Conservation (phyloP, 345 rosid species). For the Euclidium syriacum region DNA sequence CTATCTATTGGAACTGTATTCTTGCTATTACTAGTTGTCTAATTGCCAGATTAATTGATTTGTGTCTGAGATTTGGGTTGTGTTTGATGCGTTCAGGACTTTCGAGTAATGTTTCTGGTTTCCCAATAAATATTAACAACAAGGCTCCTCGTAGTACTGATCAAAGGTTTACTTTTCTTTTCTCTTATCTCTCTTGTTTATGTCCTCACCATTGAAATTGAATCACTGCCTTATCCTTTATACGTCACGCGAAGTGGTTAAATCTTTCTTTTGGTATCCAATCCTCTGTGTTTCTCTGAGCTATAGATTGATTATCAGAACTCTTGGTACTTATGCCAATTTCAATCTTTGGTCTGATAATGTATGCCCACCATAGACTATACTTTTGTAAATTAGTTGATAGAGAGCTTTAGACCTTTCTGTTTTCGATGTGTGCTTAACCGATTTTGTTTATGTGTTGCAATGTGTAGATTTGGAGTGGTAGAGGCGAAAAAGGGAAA, state of each 20-base stretch:
- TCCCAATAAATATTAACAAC: conserved; percentile 33
- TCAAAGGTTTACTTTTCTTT: conserved; percentile 40
- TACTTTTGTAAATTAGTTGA: background rate
- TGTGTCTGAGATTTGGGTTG: conserved; percentile 1
- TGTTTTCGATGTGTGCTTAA: background rate
- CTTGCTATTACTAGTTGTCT: background rate
- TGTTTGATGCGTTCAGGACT: conserved; percentile 44
- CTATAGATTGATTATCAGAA: background rate
- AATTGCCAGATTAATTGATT: background rate
- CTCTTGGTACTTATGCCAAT: background rate
- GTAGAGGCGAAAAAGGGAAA: conserved; percentile 59
- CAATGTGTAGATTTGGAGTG: conserved; percentile 36
- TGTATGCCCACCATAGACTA: background rate
- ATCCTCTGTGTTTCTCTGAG: background rate
- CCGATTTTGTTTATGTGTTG: background rate
- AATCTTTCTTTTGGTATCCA: background rate
- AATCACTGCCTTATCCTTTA: background rate
- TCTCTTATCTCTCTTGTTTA: background rate
- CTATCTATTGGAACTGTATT: background rate
- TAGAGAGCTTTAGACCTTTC: background rate
- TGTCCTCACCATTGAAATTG: background rate
- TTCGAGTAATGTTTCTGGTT: conserved; percentile 37
- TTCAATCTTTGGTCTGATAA: background rate
- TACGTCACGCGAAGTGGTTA: background rate
- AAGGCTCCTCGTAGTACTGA: conserved; percentile 29